Conservation (phyloP, 192 early-diverging fungal species). For the Oehlia diaphana region DNA sequence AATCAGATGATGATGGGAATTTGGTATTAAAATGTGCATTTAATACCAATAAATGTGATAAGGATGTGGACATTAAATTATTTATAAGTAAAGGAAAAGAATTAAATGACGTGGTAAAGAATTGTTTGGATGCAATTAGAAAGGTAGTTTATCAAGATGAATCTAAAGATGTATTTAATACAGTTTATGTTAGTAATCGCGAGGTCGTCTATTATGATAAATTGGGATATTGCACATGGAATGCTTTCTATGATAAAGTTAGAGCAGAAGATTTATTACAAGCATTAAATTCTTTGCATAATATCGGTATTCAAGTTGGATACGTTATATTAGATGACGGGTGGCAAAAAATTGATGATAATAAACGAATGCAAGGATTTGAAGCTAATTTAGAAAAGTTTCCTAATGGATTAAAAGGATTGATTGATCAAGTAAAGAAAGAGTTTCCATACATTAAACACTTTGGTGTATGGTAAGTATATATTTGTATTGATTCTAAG, state of each 20-base stretch:
- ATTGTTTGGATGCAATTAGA: background rate
- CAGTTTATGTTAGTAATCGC: background rate
- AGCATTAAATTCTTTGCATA: conserved; percentile 19
- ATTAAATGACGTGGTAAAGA: background rate
- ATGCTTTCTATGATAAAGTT: conserved; percentile 25
- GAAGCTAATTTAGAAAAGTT: conserved; percentile 43
- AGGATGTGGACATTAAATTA: background rate
- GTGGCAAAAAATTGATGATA: conserved; percentile 41
- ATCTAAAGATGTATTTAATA: background rate
- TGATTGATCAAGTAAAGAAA: conserved; percentile 24
- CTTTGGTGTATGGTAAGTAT: conserved; percentile 56
- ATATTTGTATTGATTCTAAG: background rate
- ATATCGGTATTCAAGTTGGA: conserved; percentile 22
- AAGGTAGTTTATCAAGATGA: background rate
- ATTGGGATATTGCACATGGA: conserved; percentile 29
- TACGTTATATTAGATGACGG: conserved; percentile 56
- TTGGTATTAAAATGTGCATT: background rate
- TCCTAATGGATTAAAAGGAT: conserved; percentile 43
- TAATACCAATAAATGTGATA: background rate
- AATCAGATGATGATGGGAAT: conserved; percentile 18
- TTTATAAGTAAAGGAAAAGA: conserved; percentile 6
- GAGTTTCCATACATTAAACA: conserved; percentile 35
- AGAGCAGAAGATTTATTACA: conserved; percentile 3
- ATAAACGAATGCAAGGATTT: conserved; percentile 38
- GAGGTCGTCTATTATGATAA: conserved; percentile 15